These are phyloP conservation scores for Xanthoconium stramineum DNA, from an alignment of 768 basidiomycete species.

Conservation along the genomic window DNA sequence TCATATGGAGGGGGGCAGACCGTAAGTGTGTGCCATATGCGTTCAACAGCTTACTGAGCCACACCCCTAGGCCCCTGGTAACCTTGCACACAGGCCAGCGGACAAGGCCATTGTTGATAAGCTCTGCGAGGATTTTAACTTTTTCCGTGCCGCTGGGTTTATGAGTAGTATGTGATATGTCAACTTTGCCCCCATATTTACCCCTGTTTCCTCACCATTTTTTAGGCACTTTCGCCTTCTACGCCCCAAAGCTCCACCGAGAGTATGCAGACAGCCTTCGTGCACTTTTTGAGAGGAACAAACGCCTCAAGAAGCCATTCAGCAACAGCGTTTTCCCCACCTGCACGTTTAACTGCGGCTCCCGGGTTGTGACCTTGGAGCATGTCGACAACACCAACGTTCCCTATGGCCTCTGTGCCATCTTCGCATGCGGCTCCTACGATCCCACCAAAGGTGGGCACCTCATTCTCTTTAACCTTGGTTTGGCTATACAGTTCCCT, in stretches of 20 bases:
- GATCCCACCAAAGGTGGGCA: background rate
- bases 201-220: too few relatives aligned
- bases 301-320: background rate
- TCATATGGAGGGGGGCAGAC: too few relatives aligned
- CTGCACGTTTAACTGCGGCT: slow-evolving; percentile 32
- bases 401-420: slow-evolving; percentile 32
- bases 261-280: background rate
- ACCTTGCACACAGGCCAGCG: too few relatives aligned
- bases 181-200: too few relatives aligned
- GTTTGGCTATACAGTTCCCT: background rate
- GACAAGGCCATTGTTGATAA: too few relatives aligned
- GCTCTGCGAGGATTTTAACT: too few relatives aligned
- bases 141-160: too few relatives aligned
- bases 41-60: too few relatives aligned
- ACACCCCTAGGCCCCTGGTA: too few relatives aligned
- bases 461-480: background rate
- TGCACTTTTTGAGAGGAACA: slow-evolving; percentile 1
- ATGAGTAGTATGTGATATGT: too few relatives aligned
- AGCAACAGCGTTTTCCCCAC: slow-evolving; percentile 26
- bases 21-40: too few relatives aligned
- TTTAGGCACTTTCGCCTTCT: background rate
- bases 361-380: background rate
- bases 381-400: slow-evolving; percentile 33
- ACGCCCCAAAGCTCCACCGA: background rate
- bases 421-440: slow-evolving; percentile 26